Evolutionary conservation across 352 stramenopile species (phyloP), one percentile per base, ranked within the genome.

Genomic region (Phytophthora pinifolia): DNA sequence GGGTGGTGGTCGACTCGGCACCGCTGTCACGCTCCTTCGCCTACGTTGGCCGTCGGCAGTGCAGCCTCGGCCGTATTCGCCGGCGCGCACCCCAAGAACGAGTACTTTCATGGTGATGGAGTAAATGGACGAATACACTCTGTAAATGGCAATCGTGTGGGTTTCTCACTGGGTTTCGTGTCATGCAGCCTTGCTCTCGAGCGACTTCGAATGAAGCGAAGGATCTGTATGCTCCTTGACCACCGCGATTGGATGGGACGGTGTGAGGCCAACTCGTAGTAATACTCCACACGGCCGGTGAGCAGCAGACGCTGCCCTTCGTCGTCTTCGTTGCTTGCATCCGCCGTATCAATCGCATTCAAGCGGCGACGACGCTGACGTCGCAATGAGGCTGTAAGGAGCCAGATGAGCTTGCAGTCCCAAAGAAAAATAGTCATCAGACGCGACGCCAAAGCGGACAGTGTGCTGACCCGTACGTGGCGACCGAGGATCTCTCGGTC

Each of bases 71-170:
- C 63, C 3, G 29, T 56, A 14, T 56, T 56, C 37, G 37, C 48
- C 13, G 48, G 48, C 13, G 48, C 48, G 2, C 72, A 84, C 38
- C 74, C 74, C 10, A 76, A 74, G 41, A 83, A 80, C 63, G 7
- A 33, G 49, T 6, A 50, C 30, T 13, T 76, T 76, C 42, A 54
- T 33, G 5, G 50, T 74, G 25, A 50, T 41, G 2, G 38, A 18
- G n/a, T 45, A 39, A 39, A 12, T 27, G 22, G 22, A 27, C 6
- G 22, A 25, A 25, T 25, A 25, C 20, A 25, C 20, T 25, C 20
- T 25, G 22, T 27, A 27, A 27, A 27, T 27, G 2, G 3, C 22
- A 27, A 27, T 27, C 4, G 22, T 27, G 22, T n/a, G n/a, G n/a
- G n/a, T n/a, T n/a, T n/a, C 7, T 43, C 46, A 43, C 10, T 34